Evolutionary conservation across 2,329 filamentous ascomycete species (phyloP).

Genomic region (Rugonectria rugulosa): DNA sequence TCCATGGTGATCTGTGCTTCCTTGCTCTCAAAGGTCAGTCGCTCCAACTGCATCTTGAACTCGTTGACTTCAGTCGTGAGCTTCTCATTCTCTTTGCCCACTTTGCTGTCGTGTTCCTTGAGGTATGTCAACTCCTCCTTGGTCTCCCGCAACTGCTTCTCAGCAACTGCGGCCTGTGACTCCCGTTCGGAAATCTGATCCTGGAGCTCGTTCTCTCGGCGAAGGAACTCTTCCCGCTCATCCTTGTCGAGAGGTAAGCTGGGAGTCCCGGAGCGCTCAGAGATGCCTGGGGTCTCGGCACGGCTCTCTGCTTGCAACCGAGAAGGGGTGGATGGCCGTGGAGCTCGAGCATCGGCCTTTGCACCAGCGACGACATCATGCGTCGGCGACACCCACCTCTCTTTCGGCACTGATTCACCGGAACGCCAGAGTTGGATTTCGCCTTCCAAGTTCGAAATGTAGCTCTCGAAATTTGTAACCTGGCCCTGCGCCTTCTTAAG

Average conservation of each 20-base stretch:
- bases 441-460: constrained; percentile 82
- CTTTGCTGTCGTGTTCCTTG: constrained; percentile 84
- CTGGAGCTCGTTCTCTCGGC: constrained; percentile 95
- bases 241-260: constrained; percentile 92
- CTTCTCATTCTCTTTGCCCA: constrained; percentile 89
- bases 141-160: constrained; percentile 81
- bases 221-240: constrained; percentile 93
- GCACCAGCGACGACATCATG: constrained; percentile 51
- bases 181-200: constrained; percentile 96
- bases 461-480: constrained; percentile 86
- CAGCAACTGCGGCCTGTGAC: constrained; percentile 77
- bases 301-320: constrained; percentile 64
- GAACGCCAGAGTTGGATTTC: constrained; percentile 89
- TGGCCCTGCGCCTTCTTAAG: constrained; percentile 93
- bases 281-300: constrained; percentile 69
- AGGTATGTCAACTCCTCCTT: constrained; percentile 86
- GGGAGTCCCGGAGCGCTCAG: constrained; percentile 87
- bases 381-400: constrained; percentile 80
- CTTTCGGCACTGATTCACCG: constrained; percentile 87
- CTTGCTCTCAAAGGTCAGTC: constrained; percentile 94
- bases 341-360: constrained; percentile 52
- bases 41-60: constrained; percentile 95
- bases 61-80: constrained; percentile 88
- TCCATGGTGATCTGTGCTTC: constrained; percentile 98
- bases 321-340: constrained; percentile 61